A percentile compares a stretch with the other conserved stretches of the same genome.
Conservation (phyloP, 2,329 filamentous ascomycete species). For the Apiospora kogelbergensis region DNA sequence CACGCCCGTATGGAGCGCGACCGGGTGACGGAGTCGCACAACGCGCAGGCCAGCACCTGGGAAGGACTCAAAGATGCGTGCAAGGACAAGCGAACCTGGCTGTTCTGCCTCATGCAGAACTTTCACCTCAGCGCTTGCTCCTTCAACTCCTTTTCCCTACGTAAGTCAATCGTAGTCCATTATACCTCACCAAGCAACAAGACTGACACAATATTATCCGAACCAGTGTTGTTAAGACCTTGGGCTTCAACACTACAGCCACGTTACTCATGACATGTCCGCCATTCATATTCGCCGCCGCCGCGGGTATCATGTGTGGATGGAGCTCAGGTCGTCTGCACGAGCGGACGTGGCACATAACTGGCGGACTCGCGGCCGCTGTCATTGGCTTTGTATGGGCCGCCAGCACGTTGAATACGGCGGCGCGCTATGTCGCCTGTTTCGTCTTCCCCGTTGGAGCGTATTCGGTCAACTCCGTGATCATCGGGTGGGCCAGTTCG, state of each 20-base stretch:
- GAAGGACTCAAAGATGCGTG: conserved; percentile 49
- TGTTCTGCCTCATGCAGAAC: conserved; percentile 56
- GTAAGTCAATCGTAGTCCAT: conserved; percentile 21
- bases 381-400: conserved; percentile 20
- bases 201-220: background rate
- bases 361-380: background rate
- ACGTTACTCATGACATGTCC: conserved; percentile 10
- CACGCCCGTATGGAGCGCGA: conserved; percentile 49
- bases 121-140: conserved; percentile 51
- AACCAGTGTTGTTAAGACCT: conserved; percentile 9
- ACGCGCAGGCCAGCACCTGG: conserved; percentile 38
- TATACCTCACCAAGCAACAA: background rate
- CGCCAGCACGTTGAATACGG: conserved; percentile 34
- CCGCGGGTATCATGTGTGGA: background rate
- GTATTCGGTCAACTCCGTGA: conserved; percentile 45
- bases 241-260: conserved; percentile 9
- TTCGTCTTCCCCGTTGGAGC: conserved; percentile 42
- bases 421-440: conserved; percentile 40
- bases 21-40: conserved; percentile 44
- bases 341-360: conserved; percentile 12
- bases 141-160: conserved; percentile 47
- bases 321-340: conserved; percentile 11
- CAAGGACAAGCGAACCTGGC: conserved; percentile 50
- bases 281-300: conserved; percentile 6
- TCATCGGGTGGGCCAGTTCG: conserved; percentile 44